phyloP scores from a whole-genome alignment of 352 stramenopile genomes.

The Phytophthora citricola region DNA sequence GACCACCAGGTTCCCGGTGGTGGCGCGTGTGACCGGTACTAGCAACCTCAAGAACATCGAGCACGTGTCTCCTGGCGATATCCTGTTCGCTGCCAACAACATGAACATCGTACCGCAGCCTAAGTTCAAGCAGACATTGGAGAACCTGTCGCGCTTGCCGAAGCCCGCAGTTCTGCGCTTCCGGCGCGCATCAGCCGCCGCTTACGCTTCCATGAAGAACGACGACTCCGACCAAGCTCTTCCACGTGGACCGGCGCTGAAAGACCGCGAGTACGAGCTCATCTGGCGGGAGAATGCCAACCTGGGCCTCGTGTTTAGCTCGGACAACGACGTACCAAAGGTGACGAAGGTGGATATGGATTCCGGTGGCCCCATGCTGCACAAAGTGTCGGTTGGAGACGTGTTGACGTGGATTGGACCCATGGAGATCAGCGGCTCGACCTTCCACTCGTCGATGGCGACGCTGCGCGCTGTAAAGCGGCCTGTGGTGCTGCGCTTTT shows the following conservation, averaged over 20 bases:
- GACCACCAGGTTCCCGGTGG: conserved; percentile 72
- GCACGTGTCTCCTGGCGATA: conserved; percentile 70
- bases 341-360: conserved; percentile 88
- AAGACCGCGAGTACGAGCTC: conserved; percentile 82
- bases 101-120: conserved; percentile 75
- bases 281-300: conserved; percentile 88
- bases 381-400: conserved; percentile 77
- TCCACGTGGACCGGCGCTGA: conserved; percentile 61
- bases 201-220: conserved; percentile 33
- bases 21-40: conserved; percentile 74
- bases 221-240: conserved; percentile 60
- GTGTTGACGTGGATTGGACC: conserved; percentile 80
- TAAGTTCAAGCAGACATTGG: conserved; percentile 84
- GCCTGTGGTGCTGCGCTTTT: conserved; percentile 84
- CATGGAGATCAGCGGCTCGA: conserved; percentile 78
- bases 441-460: conserved; percentile 88
- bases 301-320: conserved; percentile 86
- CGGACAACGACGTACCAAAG: conserved; percentile 74
- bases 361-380: conserved; percentile 72
- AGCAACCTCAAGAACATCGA: conserved; percentile 84
- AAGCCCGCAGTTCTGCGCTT: conserved; percentile 79
- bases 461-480: conserved; percentile 83
- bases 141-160: conserved; percentile 72
- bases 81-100: conserved; percentile 76
- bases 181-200: conserved; percentile 48